phyloP scores from a whole-genome alignment of 2,329 filamentous ascomycete genomes.

The Pyrenophora seminiperda region DNA sequence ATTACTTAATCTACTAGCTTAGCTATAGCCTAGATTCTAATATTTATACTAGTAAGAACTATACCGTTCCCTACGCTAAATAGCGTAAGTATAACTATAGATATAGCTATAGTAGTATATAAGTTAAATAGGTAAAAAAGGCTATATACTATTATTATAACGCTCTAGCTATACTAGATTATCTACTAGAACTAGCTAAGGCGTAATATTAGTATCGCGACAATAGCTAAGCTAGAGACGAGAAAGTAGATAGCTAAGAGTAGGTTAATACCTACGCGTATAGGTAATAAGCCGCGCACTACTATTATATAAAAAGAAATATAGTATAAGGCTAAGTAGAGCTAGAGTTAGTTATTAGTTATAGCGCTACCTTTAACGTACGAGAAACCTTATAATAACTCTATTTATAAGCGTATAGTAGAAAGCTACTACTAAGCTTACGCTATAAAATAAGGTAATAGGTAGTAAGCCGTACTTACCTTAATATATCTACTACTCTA shows the following conservation, averaged over 20 bases:
- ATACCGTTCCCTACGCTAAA: slow-evolving; percentile 53
- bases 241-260: slow-evolving; percentile 42
- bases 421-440: slow-evolving; percentile 48
- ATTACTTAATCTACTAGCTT: slow-evolving; percentile 38
- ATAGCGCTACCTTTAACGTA: neutral
- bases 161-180: slow-evolving; percentile 51
- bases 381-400: slow-evolving; percentile 46
- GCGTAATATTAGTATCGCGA: slow-evolving; percentile 30
- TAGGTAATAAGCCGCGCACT: slow-evolving; percentile 42
- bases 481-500: slow-evolving; percentile 19
- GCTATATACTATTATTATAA: slow-evolving; percentile 46
- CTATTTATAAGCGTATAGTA: slow-evolving; percentile 51
- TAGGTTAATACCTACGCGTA: slow-evolving; percentile 48
- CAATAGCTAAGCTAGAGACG: slow-evolving; percentile 31
- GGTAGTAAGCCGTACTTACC: slow-evolving; percentile 47
- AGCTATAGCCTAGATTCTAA: slow-evolving; percentile 48
- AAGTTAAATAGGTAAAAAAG: slow-evolving; percentile 47
- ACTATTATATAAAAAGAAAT: slow-evolving; percentile 50
- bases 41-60: slow-evolving; percentile 49
- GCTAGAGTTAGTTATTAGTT: slow-evolving; percentile 38
- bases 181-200: slow-evolving; percentile 48
- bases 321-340: slow-evolving; percentile 53
- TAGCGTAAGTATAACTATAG: slow-evolving; percentile 47
- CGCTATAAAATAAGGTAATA: slow-evolving; percentile 45
- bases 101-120: slow-evolving; percentile 42